Evolutionary conservation across 768 basidiomycete genomes (phyloP).

Genomic region (Amanita muscaria): DNA sequence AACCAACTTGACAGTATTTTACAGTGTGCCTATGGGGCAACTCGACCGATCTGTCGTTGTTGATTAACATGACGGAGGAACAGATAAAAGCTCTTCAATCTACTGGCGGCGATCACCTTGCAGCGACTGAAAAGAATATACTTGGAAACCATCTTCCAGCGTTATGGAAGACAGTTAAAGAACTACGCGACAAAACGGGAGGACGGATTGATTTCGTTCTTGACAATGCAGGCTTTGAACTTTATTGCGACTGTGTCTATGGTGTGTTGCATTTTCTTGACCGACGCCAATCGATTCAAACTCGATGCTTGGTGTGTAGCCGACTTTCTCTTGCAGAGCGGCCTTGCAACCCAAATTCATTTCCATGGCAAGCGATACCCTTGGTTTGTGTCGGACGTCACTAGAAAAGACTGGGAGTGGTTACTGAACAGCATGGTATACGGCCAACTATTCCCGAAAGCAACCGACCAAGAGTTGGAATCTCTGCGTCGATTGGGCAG

Average conservation of each 20-base stretch:
- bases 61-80: slow-evolving; percentile 97
- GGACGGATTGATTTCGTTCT: slow-evolving; percentile 76
- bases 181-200: slow-evolving; percentile 58
- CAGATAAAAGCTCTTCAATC: slow-evolving; percentile 96
- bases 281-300: slow-evolving; percentile 3
- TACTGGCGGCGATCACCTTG: slow-evolving; percentile 91
- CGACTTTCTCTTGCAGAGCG: slow-evolving; percentile 89
- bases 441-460: slow-evolving; percentile 86
- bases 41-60: slow-evolving; percentile 87
- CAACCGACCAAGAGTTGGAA: slow-evolving; percentile 70
- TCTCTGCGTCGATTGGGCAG: slow-evolving; percentile 70
- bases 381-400: slow-evolving; percentile 93
- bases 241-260: slow-evolving; percentile 83
- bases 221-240: slow-evolving; percentile 84
- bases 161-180: slow-evolving; percentile 69
- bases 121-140: slow-evolving; percentile 94
- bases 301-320: slow-evolving; percentile 37
- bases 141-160: slow-evolving; percentile 72
- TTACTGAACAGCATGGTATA: slow-evolving; percentile 80
- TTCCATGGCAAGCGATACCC: slow-evolving; percentile 96
- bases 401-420: slow-evolving; percentile 93
- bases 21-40: slow-evolving; percentile 94
- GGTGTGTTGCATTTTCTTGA: slow-evolving; percentile 32
- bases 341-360: slow-evolving; percentile 72
- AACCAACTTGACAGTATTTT: slow-evolving; percentile 4